Percentiles rank a stretch among this genome's conserved stretches.
These are phyloP conservation scores for Fusarium sp. DNA, from an alignment of 2,329 filamentous ascomycete species.

Conservation along the genomic window DNA sequence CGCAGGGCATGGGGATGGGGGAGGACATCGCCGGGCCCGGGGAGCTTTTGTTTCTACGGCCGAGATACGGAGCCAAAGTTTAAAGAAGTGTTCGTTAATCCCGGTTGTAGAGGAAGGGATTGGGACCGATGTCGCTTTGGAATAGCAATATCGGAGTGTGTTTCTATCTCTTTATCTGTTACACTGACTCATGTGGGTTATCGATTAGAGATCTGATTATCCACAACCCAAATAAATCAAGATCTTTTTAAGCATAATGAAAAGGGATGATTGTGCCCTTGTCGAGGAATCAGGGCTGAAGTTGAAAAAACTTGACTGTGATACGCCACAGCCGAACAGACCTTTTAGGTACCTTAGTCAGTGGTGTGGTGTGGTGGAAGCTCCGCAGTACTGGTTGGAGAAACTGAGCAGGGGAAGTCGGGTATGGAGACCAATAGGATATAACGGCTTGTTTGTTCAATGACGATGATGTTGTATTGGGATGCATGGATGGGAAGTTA, in stretches of 20 bases:
- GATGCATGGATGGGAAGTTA: conserved; percentile 18
- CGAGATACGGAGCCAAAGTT: conserved; percentile 30
- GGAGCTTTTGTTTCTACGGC: conserved; percentile 25
- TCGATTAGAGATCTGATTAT: not conserved
- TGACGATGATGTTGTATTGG: not conserved
- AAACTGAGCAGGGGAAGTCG: conserved; percentile 1
- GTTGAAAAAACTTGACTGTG: conserved; percentile 3
- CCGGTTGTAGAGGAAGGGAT: conserved; percentile 1
- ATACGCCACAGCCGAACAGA: conserved; percentile 36
- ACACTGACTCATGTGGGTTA: conserved; percentile 12
- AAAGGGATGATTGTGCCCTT: not conserved
- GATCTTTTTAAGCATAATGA: not conserved
- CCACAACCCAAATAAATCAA: not conserved
- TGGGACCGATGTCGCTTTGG: conserved; percentile 38
- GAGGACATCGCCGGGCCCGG: conserved; percentile 29
- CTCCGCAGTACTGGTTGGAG: conserved; percentile 26
- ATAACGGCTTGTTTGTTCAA: not conserved
- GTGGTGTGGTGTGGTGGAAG: conserved; percentile 17
- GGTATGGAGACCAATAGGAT: not conserved
- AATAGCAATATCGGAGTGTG: conserved; percentile 25
- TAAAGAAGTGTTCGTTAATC: conserved; percentile 19
- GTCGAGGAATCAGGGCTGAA: not conserved
- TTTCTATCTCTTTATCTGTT: not conserved
- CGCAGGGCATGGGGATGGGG: conserved; percentile 14
- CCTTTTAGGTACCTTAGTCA: not conserved